Percentiles rank a stretch among this genome's conserved stretches.
Evolutionary conservation across 2,329 filamentous ascomycete genomes (phyloP).

Genomic region (Alternaria triticimaculans): DNA sequence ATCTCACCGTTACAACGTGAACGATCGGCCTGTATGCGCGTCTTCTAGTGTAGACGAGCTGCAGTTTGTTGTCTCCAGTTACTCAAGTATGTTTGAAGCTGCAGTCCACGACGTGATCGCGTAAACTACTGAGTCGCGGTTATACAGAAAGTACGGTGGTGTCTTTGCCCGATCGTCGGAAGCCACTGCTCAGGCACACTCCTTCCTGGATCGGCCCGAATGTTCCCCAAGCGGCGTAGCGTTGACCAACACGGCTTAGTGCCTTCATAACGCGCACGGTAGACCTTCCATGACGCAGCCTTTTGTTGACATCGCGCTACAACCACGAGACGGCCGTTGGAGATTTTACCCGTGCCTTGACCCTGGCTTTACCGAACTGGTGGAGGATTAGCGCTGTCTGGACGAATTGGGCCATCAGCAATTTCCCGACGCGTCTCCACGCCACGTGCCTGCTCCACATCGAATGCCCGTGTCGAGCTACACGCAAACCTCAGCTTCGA

Average conservation of each 20-base stretch:
- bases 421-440: neutral
- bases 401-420: neutral
- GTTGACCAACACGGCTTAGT: neutral
- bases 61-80: too few species aligned
- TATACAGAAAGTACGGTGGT: neutral
- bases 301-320: neutral
- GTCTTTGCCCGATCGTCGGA: neutral
- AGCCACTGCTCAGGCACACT: neutral
- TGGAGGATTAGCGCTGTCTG: neutral
- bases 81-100: neutral
- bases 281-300: constrained; percentile 27
- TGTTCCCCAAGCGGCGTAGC: neutral
- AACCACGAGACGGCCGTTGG: neutral
- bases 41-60: neutral
- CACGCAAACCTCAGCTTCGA: neutral
- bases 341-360: neutral
- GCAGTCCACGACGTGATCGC: neutral
- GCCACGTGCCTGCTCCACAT: neutral
- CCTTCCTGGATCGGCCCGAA: neutral
- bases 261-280: neutral
- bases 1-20: neutral
- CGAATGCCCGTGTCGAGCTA: neutral
- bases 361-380: neutral
- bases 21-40: neutral
- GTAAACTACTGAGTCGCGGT: neutral